Percentiles rank a stretch among this genome's conserved stretches.
phyloP scores from a whole-genome alignment of 768 basidiomycete species.

The Boletus patriciae region DNA sequence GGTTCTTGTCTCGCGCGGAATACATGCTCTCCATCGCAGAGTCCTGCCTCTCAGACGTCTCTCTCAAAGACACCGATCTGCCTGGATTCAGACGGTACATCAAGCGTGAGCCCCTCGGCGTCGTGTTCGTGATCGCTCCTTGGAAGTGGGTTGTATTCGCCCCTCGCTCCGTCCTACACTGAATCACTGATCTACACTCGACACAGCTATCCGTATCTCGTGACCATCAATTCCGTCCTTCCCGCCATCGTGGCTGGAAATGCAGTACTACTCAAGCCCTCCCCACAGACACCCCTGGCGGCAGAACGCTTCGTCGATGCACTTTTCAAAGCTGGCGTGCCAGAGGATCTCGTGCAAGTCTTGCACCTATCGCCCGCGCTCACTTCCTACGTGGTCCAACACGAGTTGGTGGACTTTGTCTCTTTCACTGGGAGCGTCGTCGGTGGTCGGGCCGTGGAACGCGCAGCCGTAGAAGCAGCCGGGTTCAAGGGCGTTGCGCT shows the following conservation, averaged over 20 bases:
- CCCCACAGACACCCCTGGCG: conserved; percentile 90
- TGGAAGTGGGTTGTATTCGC: conserved; percentile 70
- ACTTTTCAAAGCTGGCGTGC: conserved; percentile 75
- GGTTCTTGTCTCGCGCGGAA: conserved; percentile 75
- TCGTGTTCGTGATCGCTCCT: conserved; percentile 84
- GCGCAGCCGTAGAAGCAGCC: conserved; percentile 59
- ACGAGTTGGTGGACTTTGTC: conserved; percentile 73
- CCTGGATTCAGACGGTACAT: conserved; percentile 86
- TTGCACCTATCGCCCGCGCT: conserved; percentile 69
- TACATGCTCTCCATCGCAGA: conserved; percentile 87
- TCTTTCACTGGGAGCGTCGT: conserved; percentile 88
- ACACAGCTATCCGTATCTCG: conserved; percentile 82
- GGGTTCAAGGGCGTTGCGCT: conserved; percentile 87
- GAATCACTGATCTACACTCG: conserved; percentile 5
- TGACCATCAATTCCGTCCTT: conserved; percentile 86
- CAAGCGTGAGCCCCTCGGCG: conserved; percentile 79
- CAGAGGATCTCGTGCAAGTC: conserved; percentile 69
- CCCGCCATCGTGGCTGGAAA: conserved; percentile 93
- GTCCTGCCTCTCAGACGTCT: conserved; percentile 68
- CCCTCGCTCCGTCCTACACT: neutral
- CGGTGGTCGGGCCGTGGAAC: conserved; percentile 73
- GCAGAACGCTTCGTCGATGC: conserved; percentile 78
- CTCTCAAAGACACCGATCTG: conserved; percentile 72
- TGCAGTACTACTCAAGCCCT: conserved; percentile 89
- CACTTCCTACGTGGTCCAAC: conserved; percentile 58